These are phyloP conservation scores for Aspergillus felis DNA, from an alignment of 2,329 filamentous ascomycete genomes.

Conservation along the genomic window DNA sequence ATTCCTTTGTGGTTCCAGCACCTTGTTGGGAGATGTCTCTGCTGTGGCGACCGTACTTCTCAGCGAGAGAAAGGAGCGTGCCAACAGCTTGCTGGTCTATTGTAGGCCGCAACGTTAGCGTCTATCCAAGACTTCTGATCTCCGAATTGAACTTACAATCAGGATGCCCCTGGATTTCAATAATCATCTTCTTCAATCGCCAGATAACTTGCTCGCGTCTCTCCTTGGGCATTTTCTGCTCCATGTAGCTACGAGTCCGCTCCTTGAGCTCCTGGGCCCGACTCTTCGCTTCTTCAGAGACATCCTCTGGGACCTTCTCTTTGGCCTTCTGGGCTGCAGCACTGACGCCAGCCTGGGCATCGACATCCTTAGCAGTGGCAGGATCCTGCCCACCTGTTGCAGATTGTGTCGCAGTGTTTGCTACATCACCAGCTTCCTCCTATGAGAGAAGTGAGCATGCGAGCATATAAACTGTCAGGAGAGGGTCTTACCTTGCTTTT, in stretches of 20 bases:
- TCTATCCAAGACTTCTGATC: not conserved
- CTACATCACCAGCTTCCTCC: slow-evolving; percentile 52
- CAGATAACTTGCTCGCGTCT: slow-evolving; percentile 88
- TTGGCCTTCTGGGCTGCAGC: slow-evolving; percentile 37
- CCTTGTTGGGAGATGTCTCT: slow-evolving; percentile 62
- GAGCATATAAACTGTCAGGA: not conserved
- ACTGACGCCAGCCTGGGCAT: slow-evolving; percentile 44
- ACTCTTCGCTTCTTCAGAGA: slow-evolving; percentile 56
- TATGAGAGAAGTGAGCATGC: not conserved
- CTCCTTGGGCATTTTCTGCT: slow-evolving; percentile 84
- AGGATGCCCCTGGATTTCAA: slow-evolving; percentile 91
- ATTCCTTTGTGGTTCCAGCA: slow-evolving; percentile 66
- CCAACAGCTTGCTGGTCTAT: slow-evolving; percentile 80
- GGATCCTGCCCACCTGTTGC: slow-evolving; percentile 47
- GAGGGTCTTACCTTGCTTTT: slow-evolving; percentile 47
- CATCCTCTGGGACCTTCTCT: slow-evolving; percentile 57
- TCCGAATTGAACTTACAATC: slow-evolving; percentile 59
- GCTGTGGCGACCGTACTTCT: slow-evolving; percentile 76
- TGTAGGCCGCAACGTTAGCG: slow-evolving; percentile 5
- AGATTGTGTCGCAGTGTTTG: slow-evolving; percentile 51
- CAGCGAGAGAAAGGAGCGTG: slow-evolving; percentile 77
- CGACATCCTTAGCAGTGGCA: slow-evolving; percentile 50
- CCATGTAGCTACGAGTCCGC: slow-evolving; percentile 68
- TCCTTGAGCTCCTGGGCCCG: slow-evolving; percentile 35
- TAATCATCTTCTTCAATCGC: slow-evolving; percentile 95